Base-by-base conservation (phyloP, 2,329 filamentous ascomycete species). In the Pseudogymnoascus verrucosus region DNA sequence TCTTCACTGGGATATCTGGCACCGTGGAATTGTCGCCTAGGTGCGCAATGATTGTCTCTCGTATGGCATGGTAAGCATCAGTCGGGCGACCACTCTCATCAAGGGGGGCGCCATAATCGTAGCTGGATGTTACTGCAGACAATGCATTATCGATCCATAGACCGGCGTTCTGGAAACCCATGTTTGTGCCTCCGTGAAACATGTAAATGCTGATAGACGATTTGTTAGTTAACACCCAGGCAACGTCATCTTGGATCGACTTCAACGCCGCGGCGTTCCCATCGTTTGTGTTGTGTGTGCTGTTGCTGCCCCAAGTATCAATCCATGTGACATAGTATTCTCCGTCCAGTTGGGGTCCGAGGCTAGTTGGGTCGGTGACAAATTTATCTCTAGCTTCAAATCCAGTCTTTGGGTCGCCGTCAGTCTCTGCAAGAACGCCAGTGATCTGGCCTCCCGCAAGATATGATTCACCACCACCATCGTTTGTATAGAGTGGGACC, bases 171-270 rank as follows among this genome's bases (percentile, higher is more conserved):
- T 77, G 71, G 64, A 81, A 79, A 0, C 74, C 80, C 65, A 78
- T 82, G 64, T 81, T 82, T 1, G 79, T 82, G 1, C 80, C 80
- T 3, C 80, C 80, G 65, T 82, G 80, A 65, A 82, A 78, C 79
- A 82, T 82, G 68, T 81, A 82, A 62, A 82, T 68, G 69, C 76
- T 80, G 65, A 83, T 78, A 0, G 78, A 79, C 57, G 74, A 72
- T 47, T 76, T 74, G 26, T 73, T 74, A 1, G 69, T 68, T 11
- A 80, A 69, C 36, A 77, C 74, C 69, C 70, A 77, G 34, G 73
- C 73, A 1, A 79, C 64, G 62, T 78, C 77, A 37, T 64, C 63
- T 23, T 74, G 68, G 36, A 74, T 70, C 39, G 68, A 65, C 47
- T 67, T 64, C 1, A 74, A 65, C n/a, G 67, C 65, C 5, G 66